These are phyloP conservation scores for Magnaporthiopsis rhizophila DNA, from an alignment of 2,329 filamentous ascomycete species.

Conservation along the genomic window DNA sequence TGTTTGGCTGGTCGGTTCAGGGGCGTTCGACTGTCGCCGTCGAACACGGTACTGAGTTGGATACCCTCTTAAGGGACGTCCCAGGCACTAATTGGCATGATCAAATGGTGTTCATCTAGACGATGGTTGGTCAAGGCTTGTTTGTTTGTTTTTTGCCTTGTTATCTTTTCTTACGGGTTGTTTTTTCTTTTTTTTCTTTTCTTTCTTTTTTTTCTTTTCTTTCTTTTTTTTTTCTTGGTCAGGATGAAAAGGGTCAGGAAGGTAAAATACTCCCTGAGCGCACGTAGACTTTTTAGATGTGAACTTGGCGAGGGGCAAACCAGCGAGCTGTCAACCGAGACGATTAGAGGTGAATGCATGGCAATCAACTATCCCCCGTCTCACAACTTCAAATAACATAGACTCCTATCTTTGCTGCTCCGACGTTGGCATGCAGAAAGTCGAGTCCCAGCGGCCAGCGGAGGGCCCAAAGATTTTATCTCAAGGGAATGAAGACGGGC, in stretches of 20 bases:
- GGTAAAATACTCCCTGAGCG: neutral
- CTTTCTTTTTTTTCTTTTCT: neutral
- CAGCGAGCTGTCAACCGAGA: neutral
- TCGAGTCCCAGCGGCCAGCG: too few relatives aligned
- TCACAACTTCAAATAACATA: too few relatives aligned
- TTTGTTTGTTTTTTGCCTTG: slow-evolving; percentile 6
- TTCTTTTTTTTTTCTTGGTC: neutral
- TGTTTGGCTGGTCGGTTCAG: neutral
- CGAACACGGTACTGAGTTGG: neutral
- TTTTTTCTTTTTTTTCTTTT: neutral
- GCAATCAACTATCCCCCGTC: neutral
- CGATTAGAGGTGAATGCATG: neutral
- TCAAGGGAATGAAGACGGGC: neutral
- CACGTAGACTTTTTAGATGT: neutral
- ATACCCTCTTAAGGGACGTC: neutral
- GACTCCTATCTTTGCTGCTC: too few relatives aligned
- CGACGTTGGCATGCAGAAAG: too few relatives aligned
- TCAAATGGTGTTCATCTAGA: neutral
- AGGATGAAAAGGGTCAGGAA: neutral
- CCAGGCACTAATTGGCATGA: neutral
- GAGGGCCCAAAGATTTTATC: too few relatives aligned
- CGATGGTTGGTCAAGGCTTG: neutral
- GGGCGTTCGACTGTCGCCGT: neutral
- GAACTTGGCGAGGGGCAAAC: neutral
- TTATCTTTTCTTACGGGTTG: neutral